A percentile compares a stretch with the other conserved stretches of the same genome.
phyloP scores from a whole-genome alignment of 1,139 yeast genomes.

The Suhomyces bokatorum region DNA sequence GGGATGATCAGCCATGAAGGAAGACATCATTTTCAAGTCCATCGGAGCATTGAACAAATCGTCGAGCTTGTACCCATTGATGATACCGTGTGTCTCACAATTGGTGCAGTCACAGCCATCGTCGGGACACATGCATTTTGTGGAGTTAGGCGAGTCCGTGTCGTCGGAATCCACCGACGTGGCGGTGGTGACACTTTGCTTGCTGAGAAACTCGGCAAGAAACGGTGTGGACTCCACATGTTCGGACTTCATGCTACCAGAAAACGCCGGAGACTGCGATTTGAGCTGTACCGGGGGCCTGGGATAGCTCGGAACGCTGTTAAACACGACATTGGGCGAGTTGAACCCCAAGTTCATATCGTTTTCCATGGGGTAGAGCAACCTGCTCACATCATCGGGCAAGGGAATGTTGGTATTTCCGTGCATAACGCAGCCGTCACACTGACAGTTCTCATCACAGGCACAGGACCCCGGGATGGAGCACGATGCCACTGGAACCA shows the following conservation, averaged over 20 bases:
- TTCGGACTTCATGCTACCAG: background rate
- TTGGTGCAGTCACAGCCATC: constrained; percentile 52
- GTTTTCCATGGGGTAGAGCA: constrained; percentile 10
- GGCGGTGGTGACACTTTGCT: constrained; percentile 4
- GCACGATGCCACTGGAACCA: constrained; percentile 39
- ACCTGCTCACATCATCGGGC: constrained; percentile 13
- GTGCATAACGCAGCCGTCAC: constrained; percentile 52
- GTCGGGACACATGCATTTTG: constrained; percentile 44
- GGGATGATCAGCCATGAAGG: constrained; percentile 4
- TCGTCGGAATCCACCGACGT: constrained; percentile 12
- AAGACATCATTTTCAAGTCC: constrained; percentile 7
- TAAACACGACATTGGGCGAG: constrained; percentile 13
- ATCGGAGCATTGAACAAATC: constrained; percentile 25
- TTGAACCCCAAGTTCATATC: constrained; percentile 9
- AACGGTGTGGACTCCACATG: constrained; percentile 1
- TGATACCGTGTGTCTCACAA: constrained; percentile 57
- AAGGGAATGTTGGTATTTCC: constrained; percentile 23
- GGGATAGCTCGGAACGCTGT: constrained; percentile 2
- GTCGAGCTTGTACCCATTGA: constrained; percentile 48
- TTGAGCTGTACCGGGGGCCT: constrained; percentile 1
- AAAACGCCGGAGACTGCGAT: constrained; percentile 1
- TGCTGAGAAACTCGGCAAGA: constrained; percentile 8
- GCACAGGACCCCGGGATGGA: constrained; percentile 52
- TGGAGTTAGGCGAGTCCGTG: constrained; percentile 15
- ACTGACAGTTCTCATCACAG: constrained; percentile 48